Conservation (phyloP, 306 rosid genomes). For the Coriaria nepalensis region DNA sequence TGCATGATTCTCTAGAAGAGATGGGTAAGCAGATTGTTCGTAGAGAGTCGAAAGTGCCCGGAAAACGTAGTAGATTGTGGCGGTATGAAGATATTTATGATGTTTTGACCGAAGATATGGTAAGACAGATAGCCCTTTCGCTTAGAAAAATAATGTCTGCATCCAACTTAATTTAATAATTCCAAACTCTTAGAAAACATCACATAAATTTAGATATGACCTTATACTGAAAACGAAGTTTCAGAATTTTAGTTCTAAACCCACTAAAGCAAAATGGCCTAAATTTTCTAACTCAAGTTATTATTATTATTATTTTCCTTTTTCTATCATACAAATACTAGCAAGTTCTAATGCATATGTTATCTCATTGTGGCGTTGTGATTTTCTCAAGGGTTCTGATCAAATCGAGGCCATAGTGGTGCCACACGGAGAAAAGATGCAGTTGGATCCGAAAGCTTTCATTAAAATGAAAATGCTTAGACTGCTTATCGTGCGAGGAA, state of each 20-base stretch:
- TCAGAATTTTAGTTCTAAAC: no score
- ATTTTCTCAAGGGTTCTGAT: neutral
- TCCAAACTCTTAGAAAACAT: no score
- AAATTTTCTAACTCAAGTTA: no score
- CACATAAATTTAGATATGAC: no score
- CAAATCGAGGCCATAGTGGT: neutral
- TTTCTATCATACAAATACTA: neutral
- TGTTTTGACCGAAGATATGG: conserved; percentile 16
- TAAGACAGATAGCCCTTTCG: no score
- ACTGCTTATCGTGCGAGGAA: neutral
- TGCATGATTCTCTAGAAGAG: conserved; percentile 25
- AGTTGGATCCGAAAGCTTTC: neutral
- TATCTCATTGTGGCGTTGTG: neutral
- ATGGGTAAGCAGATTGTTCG: conserved; percentile 30
- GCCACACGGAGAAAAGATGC: neutral
- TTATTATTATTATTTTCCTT: no score
- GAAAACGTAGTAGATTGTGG: conserved; percentile 26
- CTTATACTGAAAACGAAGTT: no score
- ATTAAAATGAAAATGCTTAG: neutral
- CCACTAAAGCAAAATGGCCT: no score
- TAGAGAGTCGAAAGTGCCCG: conserved; percentile 20
- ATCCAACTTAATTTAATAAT: no score
- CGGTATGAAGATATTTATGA: conserved; percentile 18
- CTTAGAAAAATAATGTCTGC: no score
- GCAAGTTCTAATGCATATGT: neutral